These are phyloP conservation scores for Coniella vitis DNA, from an alignment of 2,329 filamentous ascomycete genomes.

Conservation along the genomic window DNA sequence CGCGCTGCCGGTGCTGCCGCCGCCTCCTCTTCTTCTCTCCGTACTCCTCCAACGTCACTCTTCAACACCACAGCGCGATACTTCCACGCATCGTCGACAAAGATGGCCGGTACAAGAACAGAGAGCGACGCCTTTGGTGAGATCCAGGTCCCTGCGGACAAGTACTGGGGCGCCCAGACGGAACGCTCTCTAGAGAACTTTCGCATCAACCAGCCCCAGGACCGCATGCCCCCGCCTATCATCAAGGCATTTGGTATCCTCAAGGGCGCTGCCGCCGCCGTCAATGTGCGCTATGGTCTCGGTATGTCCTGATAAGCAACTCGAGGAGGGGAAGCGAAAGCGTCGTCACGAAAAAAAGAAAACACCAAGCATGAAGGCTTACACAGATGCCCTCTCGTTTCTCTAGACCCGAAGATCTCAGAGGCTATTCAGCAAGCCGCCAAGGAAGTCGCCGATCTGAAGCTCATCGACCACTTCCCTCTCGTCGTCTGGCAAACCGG, in stretches of 20 bases:
- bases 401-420: slow-evolving; percentile 74
- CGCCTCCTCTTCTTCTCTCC: background rate
- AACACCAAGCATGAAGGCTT: background rate
- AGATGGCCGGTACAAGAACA: slow-evolving; percentile 59
- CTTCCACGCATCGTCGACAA: slow-evolving; percentile 39
- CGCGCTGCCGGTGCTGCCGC: background rate
- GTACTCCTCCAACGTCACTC: slow-evolving; percentile 3
- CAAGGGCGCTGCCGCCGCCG: slow-evolving; percentile 90
- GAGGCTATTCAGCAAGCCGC: slow-evolving; percentile 93
- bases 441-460: slow-evolving; percentile 84
- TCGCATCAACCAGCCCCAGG: slow-evolving; percentile 97
- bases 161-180: slow-evolving; percentile 98
- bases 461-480: slow-evolving; percentile 95
- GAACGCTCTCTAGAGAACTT: slow-evolving; percentile 96
- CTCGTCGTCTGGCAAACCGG: slow-evolving; percentile 99
- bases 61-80: slow-evolving; percentile 22
- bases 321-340: background rate
- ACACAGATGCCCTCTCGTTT: background rate
- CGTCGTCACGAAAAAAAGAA: background rate
- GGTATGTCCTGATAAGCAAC: slow-evolving; percentile 40
- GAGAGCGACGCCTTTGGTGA: slow-evolving; percentile 98
- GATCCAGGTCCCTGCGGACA: slow-evolving; percentile 83
- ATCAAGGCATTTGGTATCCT: slow-evolving; percentile 92
- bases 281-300: slow-evolving; percentile 93
- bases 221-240: slow-evolving; percentile 93